Base-by-base conservation (phyloP, 768 basidiomycete genomes). In the Amanita molliuscula region DNA sequence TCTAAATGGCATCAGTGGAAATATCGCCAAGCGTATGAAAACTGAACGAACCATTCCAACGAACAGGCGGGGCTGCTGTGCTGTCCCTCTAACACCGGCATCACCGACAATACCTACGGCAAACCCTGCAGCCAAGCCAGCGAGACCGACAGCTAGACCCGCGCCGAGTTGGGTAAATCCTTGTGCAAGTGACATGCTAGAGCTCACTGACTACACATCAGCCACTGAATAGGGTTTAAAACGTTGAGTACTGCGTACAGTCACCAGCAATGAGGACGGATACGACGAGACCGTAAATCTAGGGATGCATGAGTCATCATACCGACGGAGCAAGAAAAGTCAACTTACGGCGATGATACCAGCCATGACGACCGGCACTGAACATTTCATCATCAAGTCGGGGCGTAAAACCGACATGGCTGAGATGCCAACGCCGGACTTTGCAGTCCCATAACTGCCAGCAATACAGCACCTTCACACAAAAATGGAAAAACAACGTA, bases 71-170 rank as follows among this genome's bases (percentile, higher is more conserved):
- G 92, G 90, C 70, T 98, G 94, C 67, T 97, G 95, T 41, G 94
- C 95, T 47, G 94, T 96, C 53, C 95, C 96, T 41, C 96, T 77
- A 25, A 98, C 96, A 76, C 96, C 95, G 53, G 95, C 94, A 65
- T 99, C 96, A 63, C 96, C 96, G 51, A 98, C 96, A 62, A 98
- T 97, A 51, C 96, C 96, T 62, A 99, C 84, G 54, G 96, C 96
- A 57, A 97, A 95, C 44, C 96, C 96, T 53, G 95, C 95, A 45
- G 93, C 89, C 33, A 99, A 79, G 76, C 95, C 95, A 37, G 94
- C 89, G 45, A 91, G 82, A 58, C 92, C 91, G 61, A 94, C 90
- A 1, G 90, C 78, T 44, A 95, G 80, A 64, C 93, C 93, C 37
- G 92, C 93, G 62, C 92, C 93, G 52, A 96, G 87, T 59, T 95